Evolutionary conservation across 805 yeast species (phyloP).

Genomic region (Soucietia sequanensis): DNA sequence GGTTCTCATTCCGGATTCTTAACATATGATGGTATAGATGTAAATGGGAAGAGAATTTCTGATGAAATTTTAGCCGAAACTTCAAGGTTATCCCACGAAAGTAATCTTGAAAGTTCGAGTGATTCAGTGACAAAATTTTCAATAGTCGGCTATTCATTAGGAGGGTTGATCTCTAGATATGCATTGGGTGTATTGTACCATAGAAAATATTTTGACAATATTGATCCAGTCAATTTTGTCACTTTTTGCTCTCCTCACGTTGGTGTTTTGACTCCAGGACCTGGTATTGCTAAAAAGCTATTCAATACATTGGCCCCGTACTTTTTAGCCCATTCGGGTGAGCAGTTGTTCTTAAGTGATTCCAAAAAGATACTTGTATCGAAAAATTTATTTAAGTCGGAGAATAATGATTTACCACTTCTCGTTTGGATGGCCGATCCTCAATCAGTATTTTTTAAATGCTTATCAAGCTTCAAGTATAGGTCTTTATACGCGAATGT

Average conservation of each 20-base stretch:
- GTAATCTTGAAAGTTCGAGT: constrained; percentile 20
- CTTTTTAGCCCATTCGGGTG: constrained; percentile 68
- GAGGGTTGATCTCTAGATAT: constrained; percentile 42
- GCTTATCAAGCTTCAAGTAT: constrained; percentile 51
- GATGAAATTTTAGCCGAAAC: constrained; percentile 51
- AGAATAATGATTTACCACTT: constrained; percentile 44
- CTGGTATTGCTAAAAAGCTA: constrained; percentile 44
- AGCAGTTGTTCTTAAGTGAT: constrained; percentile 66
- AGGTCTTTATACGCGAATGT: constrained; percentile 70
- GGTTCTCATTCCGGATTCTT: constrained; percentile 67
- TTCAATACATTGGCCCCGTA: constrained; percentile 67
- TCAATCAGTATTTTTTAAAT: constrained; percentile 57
- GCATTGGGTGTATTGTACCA: constrained; percentile 50
- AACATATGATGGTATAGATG: constrained; percentile 85
- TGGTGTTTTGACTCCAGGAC: constrained; percentile 56
- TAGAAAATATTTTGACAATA: constrained; percentile 48
- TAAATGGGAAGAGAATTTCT: constrained; percentile 75
- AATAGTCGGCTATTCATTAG: constrained; percentile 42
- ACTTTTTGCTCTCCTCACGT: constrained; percentile 59
- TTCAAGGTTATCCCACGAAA: constrained; percentile 28
- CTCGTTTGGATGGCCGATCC: constrained; percentile 65
- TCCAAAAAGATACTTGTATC: constrained; percentile 1
- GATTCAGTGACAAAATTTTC: constrained; percentile 36
- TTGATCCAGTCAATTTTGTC: constrained; percentile 59
- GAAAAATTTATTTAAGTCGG: background rate